phyloP scores from a whole-genome alignment of 768 basidiomycete genomes.

The Tulasnella sp. region DNA sequence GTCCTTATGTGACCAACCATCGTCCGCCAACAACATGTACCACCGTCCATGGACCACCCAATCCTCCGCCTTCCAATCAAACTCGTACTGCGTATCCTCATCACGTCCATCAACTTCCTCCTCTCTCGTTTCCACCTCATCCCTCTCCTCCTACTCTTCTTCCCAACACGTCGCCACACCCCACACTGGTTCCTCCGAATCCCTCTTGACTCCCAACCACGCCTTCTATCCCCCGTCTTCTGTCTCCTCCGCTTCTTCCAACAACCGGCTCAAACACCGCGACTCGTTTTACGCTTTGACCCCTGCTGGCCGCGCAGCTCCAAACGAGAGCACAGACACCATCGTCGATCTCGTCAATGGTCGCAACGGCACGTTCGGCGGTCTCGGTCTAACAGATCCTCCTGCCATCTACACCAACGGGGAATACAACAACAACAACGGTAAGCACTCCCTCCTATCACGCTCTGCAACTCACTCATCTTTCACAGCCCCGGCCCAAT shows the following conservation, averaged over 20 bases:
- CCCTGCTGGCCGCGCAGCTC: neutral
- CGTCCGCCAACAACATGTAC: too few relatives aligned
- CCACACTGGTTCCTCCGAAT: neutral
- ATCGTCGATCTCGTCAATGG: neutral
- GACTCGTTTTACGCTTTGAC: neutral
- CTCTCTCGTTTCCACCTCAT: neutral
- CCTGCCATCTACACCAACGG: neutral
- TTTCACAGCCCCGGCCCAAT: too few relatives aligned
- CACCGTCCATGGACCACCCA: neutral
- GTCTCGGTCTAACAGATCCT: neutral
- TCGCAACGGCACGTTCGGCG: neutral
- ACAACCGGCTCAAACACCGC: neutral
- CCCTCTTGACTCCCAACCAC: neutral
- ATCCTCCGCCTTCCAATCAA: neutral
- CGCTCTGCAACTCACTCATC: too few relatives aligned
- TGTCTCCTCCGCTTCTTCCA: too few relatives aligned
- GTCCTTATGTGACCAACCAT: too few relatives aligned
- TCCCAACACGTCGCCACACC: neutral
- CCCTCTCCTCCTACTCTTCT: neutral
- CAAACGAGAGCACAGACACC: slow-evolving; percentile 3
- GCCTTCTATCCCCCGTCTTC: too few relatives aligned
- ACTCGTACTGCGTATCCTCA: neutral
- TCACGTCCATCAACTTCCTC: too few relatives aligned
- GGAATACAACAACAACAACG: too few relatives aligned
- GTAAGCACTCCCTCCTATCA: too few relatives aligned